Conservation (phyloP, 306 rosid genomes). For the Ormosia emarginata region DNA sequence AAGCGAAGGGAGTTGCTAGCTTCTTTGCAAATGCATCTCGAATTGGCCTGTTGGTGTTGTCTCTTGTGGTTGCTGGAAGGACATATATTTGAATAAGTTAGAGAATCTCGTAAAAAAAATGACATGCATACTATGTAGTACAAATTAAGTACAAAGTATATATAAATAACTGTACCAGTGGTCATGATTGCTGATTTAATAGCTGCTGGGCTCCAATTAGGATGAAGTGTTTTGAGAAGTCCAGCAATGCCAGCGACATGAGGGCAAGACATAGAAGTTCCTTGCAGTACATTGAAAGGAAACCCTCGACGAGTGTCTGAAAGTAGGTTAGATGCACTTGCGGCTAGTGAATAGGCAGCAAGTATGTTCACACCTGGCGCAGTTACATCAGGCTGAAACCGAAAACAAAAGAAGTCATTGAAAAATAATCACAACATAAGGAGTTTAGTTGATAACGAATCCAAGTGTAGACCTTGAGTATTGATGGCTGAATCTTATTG, state of each 20-base stretch:
- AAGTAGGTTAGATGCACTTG: neutral
- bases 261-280: conserved; percentile 24
- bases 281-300: neutral
- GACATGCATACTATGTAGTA: neutral
- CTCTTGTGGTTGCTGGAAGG: neutral
- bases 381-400: conserved; percentile 12
- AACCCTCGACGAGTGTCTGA: neutral
- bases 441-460: neutral
- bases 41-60: conserved; percentile 11
- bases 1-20: conserved; percentile 9
- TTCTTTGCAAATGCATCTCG: neutral
- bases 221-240: conserved; percentile 20
- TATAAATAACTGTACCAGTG: neutral
- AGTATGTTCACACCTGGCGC: conserved; percentile 26
- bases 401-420: neutral
- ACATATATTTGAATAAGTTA: neutral
- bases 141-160: too few relatives aligned
- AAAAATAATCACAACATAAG: neutral
- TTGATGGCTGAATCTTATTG: neutral
- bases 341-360: conserved; percentile 4
- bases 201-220: conserved; percentile 23
- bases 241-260: conserved; percentile 27
- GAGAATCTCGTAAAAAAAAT: neutral
- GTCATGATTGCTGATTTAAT: conserved; percentile 33
- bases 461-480: neutral